A percentile compares a stretch with the other conserved stretches of the same genome.
phyloP scores from a whole-genome alignment of 2,329 filamentous ascomycete genomes.

The Alternaria infectoria region DNA sequence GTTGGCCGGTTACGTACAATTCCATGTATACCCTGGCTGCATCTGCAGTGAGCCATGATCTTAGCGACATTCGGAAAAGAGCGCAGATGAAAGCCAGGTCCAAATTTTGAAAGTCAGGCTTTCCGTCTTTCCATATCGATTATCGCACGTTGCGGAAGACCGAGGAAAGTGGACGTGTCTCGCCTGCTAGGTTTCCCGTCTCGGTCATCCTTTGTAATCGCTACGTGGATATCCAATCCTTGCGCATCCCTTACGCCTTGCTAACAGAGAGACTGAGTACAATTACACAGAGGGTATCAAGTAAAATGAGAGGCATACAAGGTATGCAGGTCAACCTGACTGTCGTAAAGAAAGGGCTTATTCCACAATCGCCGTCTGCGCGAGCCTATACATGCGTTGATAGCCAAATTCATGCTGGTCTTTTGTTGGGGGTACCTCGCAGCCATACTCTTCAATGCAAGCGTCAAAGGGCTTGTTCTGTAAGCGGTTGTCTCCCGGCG shows the following conservation, averaged over 20 bases:
- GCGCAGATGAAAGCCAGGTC: background rate
- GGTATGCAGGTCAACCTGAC: background rate
- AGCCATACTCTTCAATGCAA: slow-evolving; percentile 34
- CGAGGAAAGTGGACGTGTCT: background rate
- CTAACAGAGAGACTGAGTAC: background rate
- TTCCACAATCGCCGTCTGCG: slow-evolving; percentile 25
- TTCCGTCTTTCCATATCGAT: background rate
- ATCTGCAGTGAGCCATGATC: background rate
- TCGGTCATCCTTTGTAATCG: background rate
- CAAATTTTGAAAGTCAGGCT: background rate
- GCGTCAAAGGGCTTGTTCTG: slow-evolving; percentile 54
- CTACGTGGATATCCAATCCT: background rate
- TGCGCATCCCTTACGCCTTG: background rate
- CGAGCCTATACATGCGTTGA: slow-evolving; percentile 33
- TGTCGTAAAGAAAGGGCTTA: background rate
- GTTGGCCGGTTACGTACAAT: background rate
- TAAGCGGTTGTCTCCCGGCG: slow-evolving; percentile 30
- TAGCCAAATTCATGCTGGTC: slow-evolving; percentile 23
- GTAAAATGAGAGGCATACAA: background rate
- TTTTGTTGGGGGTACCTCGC: slow-evolving; percentile 17
- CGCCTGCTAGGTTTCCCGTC: background rate
- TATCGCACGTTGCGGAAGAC: background rate
- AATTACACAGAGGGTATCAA: background rate
- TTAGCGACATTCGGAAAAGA: background rate
- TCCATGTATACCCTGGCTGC: background rate